These are phyloP conservation scores for Diaporthe vaccinii DNA, from an alignment of 2,329 filamentous ascomycete species.

Conservation along the genomic window DNA sequence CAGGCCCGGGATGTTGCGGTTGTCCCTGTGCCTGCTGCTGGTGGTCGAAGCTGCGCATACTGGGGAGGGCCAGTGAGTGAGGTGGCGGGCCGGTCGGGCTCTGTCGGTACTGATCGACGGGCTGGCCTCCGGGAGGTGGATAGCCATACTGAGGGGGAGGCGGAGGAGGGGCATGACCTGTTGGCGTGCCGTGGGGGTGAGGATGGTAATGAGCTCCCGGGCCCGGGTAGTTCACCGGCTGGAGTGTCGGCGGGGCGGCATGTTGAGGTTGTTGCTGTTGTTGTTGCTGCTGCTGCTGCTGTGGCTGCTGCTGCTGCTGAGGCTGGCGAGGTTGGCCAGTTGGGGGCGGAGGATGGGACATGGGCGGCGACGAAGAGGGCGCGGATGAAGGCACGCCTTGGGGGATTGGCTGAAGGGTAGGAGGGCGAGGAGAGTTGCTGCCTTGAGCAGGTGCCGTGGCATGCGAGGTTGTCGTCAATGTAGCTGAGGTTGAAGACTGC, in stretches of 20 bases:
- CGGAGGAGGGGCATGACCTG: constrained; percentile 38
- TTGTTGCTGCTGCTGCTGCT: constrained; percentile 30
- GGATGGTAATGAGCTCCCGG: constrained; percentile 41
- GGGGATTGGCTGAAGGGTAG: neutral
- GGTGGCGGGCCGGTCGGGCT: constrained; percentile 40
- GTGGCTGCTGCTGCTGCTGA: constrained; percentile 36
- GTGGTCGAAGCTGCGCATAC: constrained; percentile 46
- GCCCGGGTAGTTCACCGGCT: constrained; percentile 37
- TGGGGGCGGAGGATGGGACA: constrained; percentile 38
- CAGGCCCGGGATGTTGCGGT: constrained; percentile 14
- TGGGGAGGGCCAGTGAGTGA: constrained; percentile 44
- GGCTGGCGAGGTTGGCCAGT: constrained; percentile 40
- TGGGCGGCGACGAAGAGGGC: constrained; percentile 37
- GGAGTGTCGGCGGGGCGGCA: constrained; percentile 35
- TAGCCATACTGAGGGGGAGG: constrained; percentile 42
- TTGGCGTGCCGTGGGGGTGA: constrained; percentile 36
- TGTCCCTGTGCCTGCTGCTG: constrained; percentile 42
- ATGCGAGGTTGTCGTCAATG: constrained; percentile 16
- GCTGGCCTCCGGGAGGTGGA: constrained; percentile 34
- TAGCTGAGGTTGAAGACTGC: constrained; percentile 6
- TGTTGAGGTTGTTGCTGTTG: constrained; percentile 37
- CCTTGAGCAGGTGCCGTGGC: constrained; percentile 19
- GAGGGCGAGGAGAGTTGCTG: constrained; percentile 9
- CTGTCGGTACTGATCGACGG: constrained; percentile 44
- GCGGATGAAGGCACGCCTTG: constrained; percentile 28